A percentile compares a stretch with the other conserved stretches of the same genome.
These are phyloP conservation scores for Populus trichocarpa DNA, from an alignment of 441 rosid genomes.

Conservation along the genomic window DNA sequence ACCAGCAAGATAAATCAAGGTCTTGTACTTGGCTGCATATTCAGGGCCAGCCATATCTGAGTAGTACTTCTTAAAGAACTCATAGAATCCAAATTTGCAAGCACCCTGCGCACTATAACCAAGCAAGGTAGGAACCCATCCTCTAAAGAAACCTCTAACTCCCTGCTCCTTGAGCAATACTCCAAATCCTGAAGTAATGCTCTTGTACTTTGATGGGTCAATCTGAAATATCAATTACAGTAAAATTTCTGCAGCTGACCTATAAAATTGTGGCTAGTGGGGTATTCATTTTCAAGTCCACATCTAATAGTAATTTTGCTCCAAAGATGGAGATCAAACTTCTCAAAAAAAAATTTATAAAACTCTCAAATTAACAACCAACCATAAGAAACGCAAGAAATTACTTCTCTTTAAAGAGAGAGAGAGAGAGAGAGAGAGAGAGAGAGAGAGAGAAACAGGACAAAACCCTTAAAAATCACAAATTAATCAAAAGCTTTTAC, in stretches of 20 bases:
- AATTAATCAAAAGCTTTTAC: too few species aligned
- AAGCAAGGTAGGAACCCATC: too few species aligned
- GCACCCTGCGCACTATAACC: too few species aligned
- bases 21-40: too few species aligned
- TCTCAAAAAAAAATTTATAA: too few species aligned
- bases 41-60: too few species aligned
- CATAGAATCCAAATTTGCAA: too few species aligned
- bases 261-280: not conserved
- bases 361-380: not conserved
- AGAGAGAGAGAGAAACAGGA: not conserved
- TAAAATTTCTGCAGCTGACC: not conserved
- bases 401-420: not conserved
- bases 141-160: too few species aligned
- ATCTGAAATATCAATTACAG: slow-evolving; percentile 41
- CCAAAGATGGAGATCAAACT: not conserved
- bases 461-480: not conserved
- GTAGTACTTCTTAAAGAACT: too few species aligned
- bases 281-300: not conserved
- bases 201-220: slow-evolving; percentile 44
- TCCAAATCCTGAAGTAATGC: too few species aligned
- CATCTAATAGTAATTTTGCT: not conserved
- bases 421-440: not conserved
- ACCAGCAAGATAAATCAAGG: too few species aligned
- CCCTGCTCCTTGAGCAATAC: too few species aligned
- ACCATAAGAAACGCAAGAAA: not conserved